Conservation (phyloP, 1,284 basidiomycete genomes). For the Trametes hirsuta region DNA sequence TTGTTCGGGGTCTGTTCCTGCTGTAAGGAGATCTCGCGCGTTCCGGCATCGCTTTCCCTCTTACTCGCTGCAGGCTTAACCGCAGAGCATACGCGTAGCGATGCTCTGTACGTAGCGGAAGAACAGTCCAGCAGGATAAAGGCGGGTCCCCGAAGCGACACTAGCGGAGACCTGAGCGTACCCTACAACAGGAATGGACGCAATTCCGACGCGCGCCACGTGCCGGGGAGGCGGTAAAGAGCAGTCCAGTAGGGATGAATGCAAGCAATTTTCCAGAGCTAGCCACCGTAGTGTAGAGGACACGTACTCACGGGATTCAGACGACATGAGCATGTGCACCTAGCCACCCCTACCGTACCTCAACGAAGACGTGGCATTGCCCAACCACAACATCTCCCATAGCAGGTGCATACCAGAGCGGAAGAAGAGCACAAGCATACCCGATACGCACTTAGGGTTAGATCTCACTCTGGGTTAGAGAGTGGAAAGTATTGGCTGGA, state of each 20-base stretch:
- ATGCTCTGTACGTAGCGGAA: conserved; percentile 38
- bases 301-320: conserved; percentile 25
- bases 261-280: conserved; percentile 32
- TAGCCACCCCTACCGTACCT: background rate
- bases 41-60: conserved; percentile 51
- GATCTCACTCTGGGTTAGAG: conserved; percentile 44
- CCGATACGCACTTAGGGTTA: conserved; percentile 52
- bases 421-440: conserved; percentile 34
- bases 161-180: conserved; percentile 48
- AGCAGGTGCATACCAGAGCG: conserved; percentile 35
- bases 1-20: conserved; percentile 27
- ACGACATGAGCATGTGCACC: conserved; percentile 15
- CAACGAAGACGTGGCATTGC: conserved; percentile 27
- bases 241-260: conserved; percentile 37
- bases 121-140: conserved; percentile 17
- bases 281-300: conserved; percentile 8
- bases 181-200: conserved; percentile 22
- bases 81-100: conserved; percentile 13
- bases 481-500: conserved; percentile 37
- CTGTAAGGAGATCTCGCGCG: conserved; percentile 39
- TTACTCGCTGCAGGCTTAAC: conserved; percentile 16
- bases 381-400: conserved; percentile 27
- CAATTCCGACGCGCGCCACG: conserved; percentile 32
- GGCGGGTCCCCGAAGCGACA: conserved; percentile 49
- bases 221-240: conserved; percentile 52